A percentile compares a stretch with the other conserved stretches of the same genome.
phyloP scores from a whole-genome alignment of 2,329 filamentous ascomycete species.

The Cercospora janseana region DNA sequence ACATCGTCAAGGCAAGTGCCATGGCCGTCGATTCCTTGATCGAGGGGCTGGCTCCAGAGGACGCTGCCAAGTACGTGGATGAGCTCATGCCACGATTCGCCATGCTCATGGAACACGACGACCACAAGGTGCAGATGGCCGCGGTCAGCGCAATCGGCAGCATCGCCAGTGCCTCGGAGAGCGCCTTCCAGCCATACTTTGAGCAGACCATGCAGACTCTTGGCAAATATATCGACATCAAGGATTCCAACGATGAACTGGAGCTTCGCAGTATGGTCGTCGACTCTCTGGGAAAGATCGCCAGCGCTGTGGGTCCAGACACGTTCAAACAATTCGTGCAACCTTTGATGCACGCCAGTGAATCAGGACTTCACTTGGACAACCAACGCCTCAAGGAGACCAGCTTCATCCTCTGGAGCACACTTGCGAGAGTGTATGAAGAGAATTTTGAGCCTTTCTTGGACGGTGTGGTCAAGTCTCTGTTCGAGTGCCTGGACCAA shows the following conservation, averaged over 20 bases:
- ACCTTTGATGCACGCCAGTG: constrained; percentile 86
- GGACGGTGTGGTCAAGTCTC: constrained; percentile 70
- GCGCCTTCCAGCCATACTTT: constrained; percentile 87
- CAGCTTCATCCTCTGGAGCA: constrained; percentile 95
- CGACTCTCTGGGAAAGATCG: constrained; percentile 91
- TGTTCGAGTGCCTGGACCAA: constrained; percentile 83
- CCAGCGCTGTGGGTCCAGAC: constrained; percentile 78
- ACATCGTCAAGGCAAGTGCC: constrained; percentile 86
- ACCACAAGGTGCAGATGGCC: constrained; percentile 85
- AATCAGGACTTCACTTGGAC: constrained; percentile 83
- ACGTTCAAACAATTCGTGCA: constrained; percentile 88
- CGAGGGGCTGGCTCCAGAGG: constrained; percentile 75
- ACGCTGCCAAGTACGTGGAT: constrained; percentile 77
- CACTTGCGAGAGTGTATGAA: constrained; percentile 88
- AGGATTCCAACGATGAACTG: constrained; percentile 85
- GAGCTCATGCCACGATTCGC: constrained; percentile 84
- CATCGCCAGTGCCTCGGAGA: constrained; percentile 79
- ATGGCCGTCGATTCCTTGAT: constrained; percentile 89
- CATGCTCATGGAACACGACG: constrained; percentile 76
- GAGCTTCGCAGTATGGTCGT: constrained; percentile 85
- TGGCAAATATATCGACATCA: constrained; percentile 77
- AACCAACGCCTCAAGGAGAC: constrained; percentile 92
- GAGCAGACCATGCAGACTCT: constrained; percentile 86
- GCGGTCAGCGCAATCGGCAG: constrained; percentile 87
- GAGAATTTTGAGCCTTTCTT: constrained; percentile 79